These are phyloP conservation scores for Ambrosia trifida DNA, from an alignment of 129 eudicot genomes.

Conservation along the genomic window DNA sequence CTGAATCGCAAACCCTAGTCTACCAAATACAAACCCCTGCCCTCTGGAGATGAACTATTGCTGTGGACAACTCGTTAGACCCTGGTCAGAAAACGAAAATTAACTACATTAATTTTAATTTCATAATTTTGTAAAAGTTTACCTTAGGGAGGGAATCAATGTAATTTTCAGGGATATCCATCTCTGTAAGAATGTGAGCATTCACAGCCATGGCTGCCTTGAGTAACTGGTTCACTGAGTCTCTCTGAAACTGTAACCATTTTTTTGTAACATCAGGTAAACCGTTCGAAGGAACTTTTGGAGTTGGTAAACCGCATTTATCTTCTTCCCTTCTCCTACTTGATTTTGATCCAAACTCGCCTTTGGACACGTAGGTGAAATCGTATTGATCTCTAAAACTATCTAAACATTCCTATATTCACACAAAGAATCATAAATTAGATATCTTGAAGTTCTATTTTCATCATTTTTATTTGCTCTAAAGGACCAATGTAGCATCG, in stretches of 20 bases:
- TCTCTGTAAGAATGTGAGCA: constrained; percentile 74
- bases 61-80: too few species aligned
- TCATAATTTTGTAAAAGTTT: constrained; percentile 20
- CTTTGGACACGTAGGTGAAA: constrained; percentile 63
- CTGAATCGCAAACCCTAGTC: too few species aligned
- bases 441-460: not conserved
- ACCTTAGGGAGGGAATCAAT: constrained; percentile 94
- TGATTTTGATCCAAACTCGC: constrained; percentile 47
- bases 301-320: constrained; percentile 95
- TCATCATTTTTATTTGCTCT: too few species aligned
- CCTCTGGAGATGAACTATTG: too few species aligned
- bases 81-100: too few species aligned
- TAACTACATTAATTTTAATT: not conserved
- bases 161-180: constrained; percentile 90
- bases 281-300: constrained; percentile 81
- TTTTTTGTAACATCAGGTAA: constrained; percentile 70
- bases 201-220: constrained; percentile 96
- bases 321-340: constrained; percentile 60
- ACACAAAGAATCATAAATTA: constrained; percentile 12
- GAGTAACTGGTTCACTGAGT: constrained; percentile 83
- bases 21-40: too few species aligned
- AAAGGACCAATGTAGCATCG: too few species aligned
- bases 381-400: constrained; percentile 77
- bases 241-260: constrained; percentile 85
- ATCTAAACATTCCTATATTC: constrained; percentile 69